Base-by-base conservation (phyloP, 768 basidiomycete species). In the Xerocomellus dryophilus region DNA sequence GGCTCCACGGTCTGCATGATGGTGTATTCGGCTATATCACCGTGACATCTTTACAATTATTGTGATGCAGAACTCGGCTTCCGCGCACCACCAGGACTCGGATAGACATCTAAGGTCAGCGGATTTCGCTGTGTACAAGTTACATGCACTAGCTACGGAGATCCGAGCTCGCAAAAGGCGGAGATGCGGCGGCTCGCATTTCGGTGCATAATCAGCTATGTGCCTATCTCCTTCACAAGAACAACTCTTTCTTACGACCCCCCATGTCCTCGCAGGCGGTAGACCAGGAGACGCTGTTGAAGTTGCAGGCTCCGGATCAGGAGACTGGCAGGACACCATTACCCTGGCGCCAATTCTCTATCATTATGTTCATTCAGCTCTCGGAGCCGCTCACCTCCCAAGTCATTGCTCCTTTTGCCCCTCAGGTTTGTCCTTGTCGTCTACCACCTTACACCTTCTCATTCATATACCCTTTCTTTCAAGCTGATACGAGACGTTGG, bases 391-490 rank as follows among this genome's bases (percentile, higher is more conserved):
- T 92, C 60, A 88, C 88, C 2, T 81, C 80, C 6, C 80, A 88
- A 56, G 85, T 91, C 51, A 89, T 91, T 55, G 82, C 81, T 43
- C 90, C 89, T 0, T 90, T 90, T 63, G 79, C 83, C 20, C 86
- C 86, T 4, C 82, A 90, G 74, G 86, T 85, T 52, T 41, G 77
- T 61, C 31, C 27, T 29, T 10, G 36, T 47, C 39, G 10, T 29
- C 25, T 12, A 40, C 3, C 18, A 8, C 7, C 49, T 40, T n/a
- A 12, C 8, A 11, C 8, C 5, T 47, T 31, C 31, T 57, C 36
- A 60, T n/a, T n/a, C 17, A 17, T 35, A 31, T 21, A 7, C 2
- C 14, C 4, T 49, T n/a, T 3, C 2, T 31, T 53, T 25, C 29
- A 52, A 86, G 87, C 73, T 86, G 31, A 81, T 85, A 51, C 81